Percentiles rank a stretch among this genome's conserved stretches.
Evolutionary conservation across 768 basidiomycete genomes (phyloP).

Genomic region (Mycena leptocephala): DNA sequence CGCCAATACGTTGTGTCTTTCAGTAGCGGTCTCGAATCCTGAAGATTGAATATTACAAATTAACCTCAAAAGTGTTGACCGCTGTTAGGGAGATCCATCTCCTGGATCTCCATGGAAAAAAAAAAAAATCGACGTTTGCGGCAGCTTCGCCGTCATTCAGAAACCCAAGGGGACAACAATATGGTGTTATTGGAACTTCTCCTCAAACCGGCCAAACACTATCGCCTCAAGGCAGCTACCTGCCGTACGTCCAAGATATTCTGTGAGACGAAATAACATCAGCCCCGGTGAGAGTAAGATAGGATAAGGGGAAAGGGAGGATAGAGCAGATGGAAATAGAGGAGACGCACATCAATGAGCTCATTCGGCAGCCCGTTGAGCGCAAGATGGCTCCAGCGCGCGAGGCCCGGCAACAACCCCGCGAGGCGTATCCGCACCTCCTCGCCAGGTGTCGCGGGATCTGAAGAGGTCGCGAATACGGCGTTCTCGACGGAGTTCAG

Average conservation of each 20-base stretch:
- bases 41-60: too few species aligned
- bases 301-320: background rate
- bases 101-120: too few species aligned
- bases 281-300: background rate
- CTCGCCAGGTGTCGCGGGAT: slow-evolving; percentile 47
- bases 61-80: too few species aligned
- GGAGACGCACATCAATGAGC: slow-evolving; percentile 81
- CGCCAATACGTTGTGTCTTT: too few species aligned
- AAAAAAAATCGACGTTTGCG: too few species aligned
- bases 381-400: slow-evolving; percentile 82
- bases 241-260: slow-evolving; percentile 76
- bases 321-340: background rate
- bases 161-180: too few species aligned
- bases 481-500: slow-evolving; percentile 75
- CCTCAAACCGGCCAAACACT: slow-evolving; percentile 79
- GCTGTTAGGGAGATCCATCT: too few species aligned
- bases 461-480: slow-evolving; percentile 63
- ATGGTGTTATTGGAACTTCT: slow-evolving; percentile 54
- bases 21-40: too few species aligned
- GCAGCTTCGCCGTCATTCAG: too few species aligned
- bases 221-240: slow-evolving; percentile 81
- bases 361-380: slow-evolving; percentile 84
- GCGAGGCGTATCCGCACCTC: slow-evolving; percentile 79
- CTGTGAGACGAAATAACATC: slow-evolving; percentile 52
- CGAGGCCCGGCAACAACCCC: slow-evolving; percentile 84